phyloP scores from a whole-genome alignment of 306 rosid genomes.

The Castanea crenata region DNA sequence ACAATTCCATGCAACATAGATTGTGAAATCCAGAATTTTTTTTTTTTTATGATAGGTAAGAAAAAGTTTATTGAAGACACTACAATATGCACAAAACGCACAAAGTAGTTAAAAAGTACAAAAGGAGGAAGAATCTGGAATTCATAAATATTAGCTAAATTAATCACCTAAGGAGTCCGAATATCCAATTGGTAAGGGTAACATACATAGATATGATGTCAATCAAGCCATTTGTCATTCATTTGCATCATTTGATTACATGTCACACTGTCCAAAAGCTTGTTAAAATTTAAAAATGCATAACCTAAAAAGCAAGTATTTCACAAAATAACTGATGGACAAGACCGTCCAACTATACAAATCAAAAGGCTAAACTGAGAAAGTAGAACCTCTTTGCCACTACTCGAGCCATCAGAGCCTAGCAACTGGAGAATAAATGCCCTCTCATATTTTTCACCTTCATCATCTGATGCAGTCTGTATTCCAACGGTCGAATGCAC shows the following conservation, averaged over 20 bases:
- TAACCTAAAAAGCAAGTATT: background rate
- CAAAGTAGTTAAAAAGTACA: no score
- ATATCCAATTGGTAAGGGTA: background rate
- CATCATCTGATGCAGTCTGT: slow-evolving; percentile 79
- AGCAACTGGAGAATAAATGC: slow-evolving; percentile 79
- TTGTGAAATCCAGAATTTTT: background rate
- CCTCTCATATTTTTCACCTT: slow-evolving; percentile 72
- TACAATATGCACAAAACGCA: no score
- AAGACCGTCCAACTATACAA: background rate
- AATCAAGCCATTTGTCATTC: background rate
- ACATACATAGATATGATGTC: background rate
- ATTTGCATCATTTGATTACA: background rate
- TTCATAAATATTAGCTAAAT: background rate
- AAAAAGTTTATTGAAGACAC: no score
- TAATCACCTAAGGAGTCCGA: background rate
- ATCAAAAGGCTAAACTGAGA: slow-evolving; percentile 18
- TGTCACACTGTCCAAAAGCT: background rate
- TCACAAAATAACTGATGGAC: background rate
- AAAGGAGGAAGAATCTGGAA: background rate
- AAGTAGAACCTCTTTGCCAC: slow-evolving; percentile 71
- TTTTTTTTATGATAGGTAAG: no score
- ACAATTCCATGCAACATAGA: background rate
- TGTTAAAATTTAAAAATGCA: background rate
- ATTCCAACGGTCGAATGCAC: background rate
- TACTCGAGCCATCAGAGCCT: slow-evolving; percentile 50